phyloP scores from a whole-genome alignment of 768 basidiomycete genomes.

The Leccinum subgranulosum region DNA sequence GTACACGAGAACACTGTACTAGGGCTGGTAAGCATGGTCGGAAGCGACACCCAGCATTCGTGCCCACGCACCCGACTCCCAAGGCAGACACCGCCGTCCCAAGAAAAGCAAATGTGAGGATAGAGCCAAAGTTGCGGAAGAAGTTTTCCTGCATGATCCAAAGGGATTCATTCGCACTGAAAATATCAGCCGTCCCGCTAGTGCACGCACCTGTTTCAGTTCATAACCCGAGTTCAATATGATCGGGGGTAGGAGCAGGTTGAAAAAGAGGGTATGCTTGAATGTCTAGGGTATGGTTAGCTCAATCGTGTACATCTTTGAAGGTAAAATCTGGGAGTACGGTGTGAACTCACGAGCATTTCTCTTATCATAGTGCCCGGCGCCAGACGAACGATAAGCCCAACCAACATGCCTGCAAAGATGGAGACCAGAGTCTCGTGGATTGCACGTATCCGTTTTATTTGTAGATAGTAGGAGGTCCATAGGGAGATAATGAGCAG shows the following conservation, averaged over 20 bases:
- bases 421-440: conserved; percentile 97
- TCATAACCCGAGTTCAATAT: conserved; percentile 98
- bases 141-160: conserved; percentile 77
- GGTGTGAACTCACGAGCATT: conserved; percentile 80
- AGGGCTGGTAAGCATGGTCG: conserved; percentile 42
- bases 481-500: conserved; percentile 92
- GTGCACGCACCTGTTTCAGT: conserved; percentile 76
- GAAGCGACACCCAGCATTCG: background rate
- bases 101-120: conserved; percentile 87
- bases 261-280: conserved; percentile 97
- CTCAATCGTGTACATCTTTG: background rate
- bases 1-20: conserved; percentile 85
- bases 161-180: background rate
- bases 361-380: conserved; percentile 94
- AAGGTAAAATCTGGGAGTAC: background rate
- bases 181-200: background rate
- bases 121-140: conserved; percentile 97
- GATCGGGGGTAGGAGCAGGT: conserved; percentile 95
- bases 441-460: conserved; percentile 90
- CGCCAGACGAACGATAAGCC: conserved; percentile 82
- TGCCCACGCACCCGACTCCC: conserved; percentile 78
- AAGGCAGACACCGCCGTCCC: conserved; percentile 97
- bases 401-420: conserved; percentile 94
- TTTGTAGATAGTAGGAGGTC: conserved; percentile 97
- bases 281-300: conserved; percentile 63